Evolutionary conservation across 2,329 filamentous ascomycete species (phyloP).

Genomic region (Rhynchosporium graminicola): DNA sequence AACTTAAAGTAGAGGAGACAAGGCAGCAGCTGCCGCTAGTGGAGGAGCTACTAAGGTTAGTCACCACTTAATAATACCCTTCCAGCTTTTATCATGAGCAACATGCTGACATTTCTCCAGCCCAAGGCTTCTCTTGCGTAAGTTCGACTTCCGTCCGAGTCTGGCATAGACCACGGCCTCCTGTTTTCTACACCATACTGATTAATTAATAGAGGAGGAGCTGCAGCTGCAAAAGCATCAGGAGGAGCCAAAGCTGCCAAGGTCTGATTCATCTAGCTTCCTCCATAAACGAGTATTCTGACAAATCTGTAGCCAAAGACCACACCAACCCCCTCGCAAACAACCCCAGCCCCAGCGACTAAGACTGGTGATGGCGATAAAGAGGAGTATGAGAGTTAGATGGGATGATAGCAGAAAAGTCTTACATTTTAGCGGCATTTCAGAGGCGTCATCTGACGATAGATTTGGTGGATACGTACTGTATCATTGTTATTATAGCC

Average conservation of each 20-base stretch:
- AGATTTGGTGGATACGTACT: not conserved
- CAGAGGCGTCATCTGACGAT: not conserved
- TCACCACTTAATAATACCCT: not conserved
- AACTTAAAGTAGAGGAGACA: not conserved
- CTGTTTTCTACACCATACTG: no score
- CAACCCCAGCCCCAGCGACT: slow-evolving; percentile 1
- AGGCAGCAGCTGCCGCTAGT: not conserved
- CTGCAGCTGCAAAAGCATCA: no score
- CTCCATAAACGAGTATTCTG: not conserved
- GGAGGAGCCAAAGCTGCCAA: no score
- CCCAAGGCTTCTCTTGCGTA: not conserved
- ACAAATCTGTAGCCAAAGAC: not conserved
- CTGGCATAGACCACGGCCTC: no score
- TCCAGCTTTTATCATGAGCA: not conserved
- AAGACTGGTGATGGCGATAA: not conserved
- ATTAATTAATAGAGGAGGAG: no score
- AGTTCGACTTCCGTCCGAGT: no score
- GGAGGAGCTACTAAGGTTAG: not conserved
- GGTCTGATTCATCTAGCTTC: not conserved
- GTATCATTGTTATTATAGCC: no score
- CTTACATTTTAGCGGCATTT: no score
- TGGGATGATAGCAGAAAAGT: not conserved
- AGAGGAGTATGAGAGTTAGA: slow-evolving; percentile 1
- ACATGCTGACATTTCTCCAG: not conserved
- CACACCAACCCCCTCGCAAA: not conserved